These are phyloP conservation scores for Anisodus acutangulus DNA, from an alignment of 257 asterid species.

Conservation along the genomic window DNA sequence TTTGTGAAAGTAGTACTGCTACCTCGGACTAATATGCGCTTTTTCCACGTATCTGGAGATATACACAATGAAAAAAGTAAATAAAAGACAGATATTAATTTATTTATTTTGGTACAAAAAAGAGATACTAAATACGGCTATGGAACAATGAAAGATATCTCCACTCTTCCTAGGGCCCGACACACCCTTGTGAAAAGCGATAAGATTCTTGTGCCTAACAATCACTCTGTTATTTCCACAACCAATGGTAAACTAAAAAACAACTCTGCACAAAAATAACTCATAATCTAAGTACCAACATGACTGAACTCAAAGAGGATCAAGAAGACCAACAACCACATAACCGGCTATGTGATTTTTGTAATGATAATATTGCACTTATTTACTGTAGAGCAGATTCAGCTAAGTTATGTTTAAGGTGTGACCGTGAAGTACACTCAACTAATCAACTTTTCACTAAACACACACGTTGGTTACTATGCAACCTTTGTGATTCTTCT, in stretches of 20 bases:
- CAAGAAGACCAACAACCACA: slow-evolving; percentile 25
- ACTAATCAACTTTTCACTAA: slow-evolving; percentile 83
- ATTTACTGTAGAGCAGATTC: slow-evolving; percentile 93
- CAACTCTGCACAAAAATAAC: no score
- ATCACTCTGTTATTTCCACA: background rate
- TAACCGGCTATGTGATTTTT: slow-evolving; percentile 71
- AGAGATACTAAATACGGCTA: background rate
- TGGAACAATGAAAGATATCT: background rate
- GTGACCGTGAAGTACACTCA: slow-evolving; percentile 88
- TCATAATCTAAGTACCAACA: background rate
- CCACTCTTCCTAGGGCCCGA: background rate
- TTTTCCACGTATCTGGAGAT: background rate
- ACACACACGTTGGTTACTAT: slow-evolving; percentile 80
- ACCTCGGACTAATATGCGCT: no score
- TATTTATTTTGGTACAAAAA: no score
- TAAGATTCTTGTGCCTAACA: slow-evolving; percentile 24
- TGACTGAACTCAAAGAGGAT: slow-evolving; percentile 27
- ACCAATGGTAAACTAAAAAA: background rate
- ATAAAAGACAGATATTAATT: background rate
- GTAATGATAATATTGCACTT: slow-evolving; percentile 65
- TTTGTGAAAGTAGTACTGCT: no score
- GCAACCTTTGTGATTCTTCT: slow-evolving; percentile 69
- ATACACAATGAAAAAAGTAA: background rate
- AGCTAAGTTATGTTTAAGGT: slow-evolving; percentile 78
- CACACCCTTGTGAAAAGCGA: background rate